Base-by-base conservation (phyloP, 306 rosid species). In the Luffa acutangula region DNA sequence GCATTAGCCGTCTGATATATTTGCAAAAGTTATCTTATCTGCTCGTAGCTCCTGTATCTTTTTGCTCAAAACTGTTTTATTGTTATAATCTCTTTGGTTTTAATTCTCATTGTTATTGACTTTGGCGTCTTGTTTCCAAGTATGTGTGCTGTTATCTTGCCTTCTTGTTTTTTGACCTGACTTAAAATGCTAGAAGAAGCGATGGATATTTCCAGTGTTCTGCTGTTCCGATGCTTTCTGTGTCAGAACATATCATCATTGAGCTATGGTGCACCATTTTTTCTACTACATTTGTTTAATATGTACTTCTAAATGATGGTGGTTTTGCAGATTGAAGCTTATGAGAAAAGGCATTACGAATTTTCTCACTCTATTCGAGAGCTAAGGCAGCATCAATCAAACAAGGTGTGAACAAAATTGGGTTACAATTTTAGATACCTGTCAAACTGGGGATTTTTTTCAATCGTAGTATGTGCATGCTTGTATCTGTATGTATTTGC, bases 341-440 rank as follows among this genome's bases (percentile, higher is more conserved):
- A 82, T 72, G 95, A 87, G 79, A 89, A 78, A 77, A 83, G 62
- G 59, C 74, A 41, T 25, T 66, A 21, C 12, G 83, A 71, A 10
- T 79, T 83, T 62, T 75, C 79, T 67, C 4, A 7, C 33, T 7
- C 43, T 59, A 87, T 92, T 75, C 86, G 73, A 3, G 86, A 82
- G 77, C 85, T 89, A 70, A 82, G 83, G 64, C 85, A 77, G 63
- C 86, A 84, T 65, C 92, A 85, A 85, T 79, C 83, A 74, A 94
- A 94, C 78, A 89, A 89, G 97, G 98, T 94, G 80, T 41, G 83
- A 6, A 12, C 42, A 53, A 15, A 31, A 57, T 5, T 52, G n/a
- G 82, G 56, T 59, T 75, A 70, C 78, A 54, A 57, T 75, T 60
- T 53, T 75, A 67, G 79, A 41, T 31, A 33, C 69, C 54, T 71